A percentile compares a stretch with the other conserved stretches of the same genome.
phyloP scores from a whole-genome alignment of 75 land plant genomes.

The Pinus tabuliformis region DNA sequence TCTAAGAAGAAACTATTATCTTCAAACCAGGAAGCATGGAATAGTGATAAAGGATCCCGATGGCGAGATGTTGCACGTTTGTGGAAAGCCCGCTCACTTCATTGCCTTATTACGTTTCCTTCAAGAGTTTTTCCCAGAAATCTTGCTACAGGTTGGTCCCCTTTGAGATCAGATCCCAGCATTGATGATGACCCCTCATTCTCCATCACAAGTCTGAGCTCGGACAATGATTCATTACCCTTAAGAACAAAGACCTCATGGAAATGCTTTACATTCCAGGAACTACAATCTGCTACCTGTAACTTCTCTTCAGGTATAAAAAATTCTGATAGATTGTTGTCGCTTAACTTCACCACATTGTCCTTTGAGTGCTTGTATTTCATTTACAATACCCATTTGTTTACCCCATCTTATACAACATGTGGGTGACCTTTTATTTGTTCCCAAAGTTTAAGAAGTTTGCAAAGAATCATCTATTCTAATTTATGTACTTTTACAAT shows the following conservation, averaged over 20 bases:
- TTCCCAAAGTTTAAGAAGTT: background rate
- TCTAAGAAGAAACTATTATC: background rate
- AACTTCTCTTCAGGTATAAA: background rate
- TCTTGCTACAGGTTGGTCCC: background rate
- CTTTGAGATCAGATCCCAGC: background rate
- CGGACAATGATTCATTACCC: background rate
- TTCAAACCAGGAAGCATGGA: background rate
- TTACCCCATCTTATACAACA: background rate
- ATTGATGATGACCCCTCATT: background rate
- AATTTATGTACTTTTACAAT: background rate
- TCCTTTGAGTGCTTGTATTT: background rate
- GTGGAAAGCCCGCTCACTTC: background rate
- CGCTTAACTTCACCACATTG: background rate
- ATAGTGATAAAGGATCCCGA: background rate
- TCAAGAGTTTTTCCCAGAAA: constrained; percentile 1
- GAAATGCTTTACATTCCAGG: background rate
- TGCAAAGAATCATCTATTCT: background rate
- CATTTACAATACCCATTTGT: background rate
- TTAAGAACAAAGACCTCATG: background rate
- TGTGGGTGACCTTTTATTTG: background rate
- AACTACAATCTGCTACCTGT: background rate
- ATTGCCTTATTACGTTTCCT: background rate
- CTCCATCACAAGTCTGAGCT: background rate
- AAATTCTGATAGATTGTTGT: background rate
- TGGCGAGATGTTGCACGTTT: constrained; percentile 1